Evolutionary conservation across 2,329 filamentous ascomycete genomes (phyloP).

Genomic region (Microsporum audouinii): DNA sequence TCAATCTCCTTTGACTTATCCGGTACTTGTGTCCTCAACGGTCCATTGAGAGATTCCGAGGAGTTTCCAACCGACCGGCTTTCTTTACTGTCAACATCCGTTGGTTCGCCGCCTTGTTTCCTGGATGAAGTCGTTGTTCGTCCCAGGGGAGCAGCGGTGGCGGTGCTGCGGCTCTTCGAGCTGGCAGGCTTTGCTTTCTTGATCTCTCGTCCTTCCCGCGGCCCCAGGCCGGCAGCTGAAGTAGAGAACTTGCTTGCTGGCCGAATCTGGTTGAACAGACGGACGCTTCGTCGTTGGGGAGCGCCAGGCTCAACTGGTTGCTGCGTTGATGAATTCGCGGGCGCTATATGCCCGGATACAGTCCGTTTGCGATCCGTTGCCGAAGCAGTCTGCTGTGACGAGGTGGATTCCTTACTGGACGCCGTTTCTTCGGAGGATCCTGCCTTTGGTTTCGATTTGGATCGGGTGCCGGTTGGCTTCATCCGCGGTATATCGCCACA

Average conservation of each 20-base stretch:
- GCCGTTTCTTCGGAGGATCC: constrained; percentile 30
- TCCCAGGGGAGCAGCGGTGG: constrained; percentile 62
- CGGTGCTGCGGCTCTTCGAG: constrained; percentile 54
- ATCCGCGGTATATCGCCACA: constrained; percentile 50
- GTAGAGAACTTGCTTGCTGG: constrained; percentile 54
- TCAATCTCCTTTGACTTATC: constrained; percentile 61
- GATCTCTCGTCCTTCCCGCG: constrained; percentile 57
- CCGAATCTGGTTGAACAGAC: constrained; percentile 59
- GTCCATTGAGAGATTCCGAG: constrained; percentile 17
- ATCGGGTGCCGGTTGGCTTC: constrained; percentile 41
- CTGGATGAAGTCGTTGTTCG: constrained; percentile 84
- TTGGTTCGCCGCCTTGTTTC: constrained; percentile 57
- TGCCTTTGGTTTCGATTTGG: constrained; percentile 30
- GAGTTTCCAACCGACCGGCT: constrained; percentile 23
- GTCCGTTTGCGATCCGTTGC: constrained; percentile 69
- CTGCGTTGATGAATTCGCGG: constrained; percentile 37
- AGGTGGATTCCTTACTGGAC: constrained; percentile 23
- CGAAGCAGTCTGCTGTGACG: constrained; percentile 21
- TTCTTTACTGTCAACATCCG: constrained; percentile 56
- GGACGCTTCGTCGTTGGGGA: constrained; percentile 58
- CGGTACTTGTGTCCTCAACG: constrained; percentile 23
- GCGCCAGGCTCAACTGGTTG: constrained; percentile 52
- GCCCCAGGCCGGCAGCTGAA: constrained; percentile 45
- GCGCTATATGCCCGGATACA: constrained; percentile 64
- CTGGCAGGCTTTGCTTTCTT: constrained; percentile 72